Conservation (phyloP, 2,329 filamentous ascomycete genomes). For the Pseudogymnoascus sp. region DNA sequence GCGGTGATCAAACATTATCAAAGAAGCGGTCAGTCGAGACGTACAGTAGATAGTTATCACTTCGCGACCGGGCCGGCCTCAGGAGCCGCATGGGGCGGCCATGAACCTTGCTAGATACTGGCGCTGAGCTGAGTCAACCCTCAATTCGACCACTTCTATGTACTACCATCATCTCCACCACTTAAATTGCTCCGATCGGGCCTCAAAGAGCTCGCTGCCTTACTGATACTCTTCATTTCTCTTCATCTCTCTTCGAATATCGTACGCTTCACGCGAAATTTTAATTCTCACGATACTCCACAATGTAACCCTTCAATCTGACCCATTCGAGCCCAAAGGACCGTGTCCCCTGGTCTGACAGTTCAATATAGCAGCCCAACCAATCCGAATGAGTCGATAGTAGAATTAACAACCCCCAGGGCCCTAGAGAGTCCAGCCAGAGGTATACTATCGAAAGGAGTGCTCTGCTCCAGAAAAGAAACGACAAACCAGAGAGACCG, state of each 20-base stretch:
- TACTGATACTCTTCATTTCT: background rate
- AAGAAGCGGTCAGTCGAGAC: background rate
- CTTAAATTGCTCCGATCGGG: background rate
- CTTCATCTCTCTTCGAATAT: background rate
- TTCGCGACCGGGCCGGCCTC: background rate
- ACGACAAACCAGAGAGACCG: background rate
- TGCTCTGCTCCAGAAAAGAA: background rate
- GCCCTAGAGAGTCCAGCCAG: background rate
- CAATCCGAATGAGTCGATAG: background rate
- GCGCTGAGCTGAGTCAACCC: background rate
- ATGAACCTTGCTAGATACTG: background rate
- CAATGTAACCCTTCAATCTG: conserved; percentile 2
- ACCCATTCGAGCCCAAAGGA: background rate
- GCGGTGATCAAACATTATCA: background rate
- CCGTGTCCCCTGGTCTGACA: background rate
- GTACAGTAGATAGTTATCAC: background rate
- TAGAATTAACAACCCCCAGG: background rate
- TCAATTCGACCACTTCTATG: background rate
- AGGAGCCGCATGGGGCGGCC: background rate
- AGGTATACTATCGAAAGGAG: background rate
- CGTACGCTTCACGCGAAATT: background rate
- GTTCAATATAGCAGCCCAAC: background rate
- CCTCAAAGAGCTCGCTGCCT: background rate
- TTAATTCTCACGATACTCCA: background rate
- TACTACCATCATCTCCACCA: background rate